These are phyloP conservation scores for Claviceps africana DNA, from an alignment of 2,329 filamentous ascomycete species.

Conservation along the genomic window DNA sequence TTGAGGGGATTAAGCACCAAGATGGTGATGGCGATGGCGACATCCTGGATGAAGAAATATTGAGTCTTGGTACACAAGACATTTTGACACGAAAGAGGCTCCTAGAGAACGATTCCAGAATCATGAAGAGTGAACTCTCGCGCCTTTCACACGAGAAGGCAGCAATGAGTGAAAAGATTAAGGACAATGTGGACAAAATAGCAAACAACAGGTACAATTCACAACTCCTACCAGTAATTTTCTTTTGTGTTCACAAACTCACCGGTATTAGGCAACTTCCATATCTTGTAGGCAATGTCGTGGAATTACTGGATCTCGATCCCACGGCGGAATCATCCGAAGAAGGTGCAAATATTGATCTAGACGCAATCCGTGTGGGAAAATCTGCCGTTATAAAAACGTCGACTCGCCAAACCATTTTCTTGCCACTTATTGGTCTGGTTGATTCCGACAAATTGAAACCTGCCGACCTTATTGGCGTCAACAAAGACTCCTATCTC, in stretches of 20 bases:
- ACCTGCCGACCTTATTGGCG: constrained; percentile 90
- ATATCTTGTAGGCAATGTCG: constrained; percentile 95
- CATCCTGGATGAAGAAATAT: constrained; percentile 82
- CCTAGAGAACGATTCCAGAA: constrained; percentile 92
- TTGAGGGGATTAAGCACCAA: constrained; percentile 23
- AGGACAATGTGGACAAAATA: constrained; percentile 98
- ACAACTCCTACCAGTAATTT: background rate
- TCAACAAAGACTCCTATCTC: constrained; percentile 98
- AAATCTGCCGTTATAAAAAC: constrained; percentile 99
- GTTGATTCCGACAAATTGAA: constrained; percentile 93
- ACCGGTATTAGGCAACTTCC: constrained; percentile 63
- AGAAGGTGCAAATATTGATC: constrained; percentile 95
- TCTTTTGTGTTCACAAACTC: constrained; percentile 1
- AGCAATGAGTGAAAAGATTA: constrained; percentile 96
- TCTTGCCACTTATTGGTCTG: constrained; percentile 89
- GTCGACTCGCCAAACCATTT: constrained; percentile 95
- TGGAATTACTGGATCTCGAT: constrained; percentile 91
- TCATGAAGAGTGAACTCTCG: constrained; percentile 96
- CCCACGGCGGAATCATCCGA: constrained; percentile 91
- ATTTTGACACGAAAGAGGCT: constrained; percentile 82
- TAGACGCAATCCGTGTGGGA: constrained; percentile 90
- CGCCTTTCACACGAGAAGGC: constrained; percentile 89
- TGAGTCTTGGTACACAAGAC: constrained; percentile 85
- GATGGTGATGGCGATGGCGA: constrained; percentile 60
- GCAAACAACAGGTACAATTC: constrained; percentile 79